Evolutionary conservation across 2,329 filamentous ascomycete genomes (phyloP).

Genomic region (Aspergillus viridinutans): DNA sequence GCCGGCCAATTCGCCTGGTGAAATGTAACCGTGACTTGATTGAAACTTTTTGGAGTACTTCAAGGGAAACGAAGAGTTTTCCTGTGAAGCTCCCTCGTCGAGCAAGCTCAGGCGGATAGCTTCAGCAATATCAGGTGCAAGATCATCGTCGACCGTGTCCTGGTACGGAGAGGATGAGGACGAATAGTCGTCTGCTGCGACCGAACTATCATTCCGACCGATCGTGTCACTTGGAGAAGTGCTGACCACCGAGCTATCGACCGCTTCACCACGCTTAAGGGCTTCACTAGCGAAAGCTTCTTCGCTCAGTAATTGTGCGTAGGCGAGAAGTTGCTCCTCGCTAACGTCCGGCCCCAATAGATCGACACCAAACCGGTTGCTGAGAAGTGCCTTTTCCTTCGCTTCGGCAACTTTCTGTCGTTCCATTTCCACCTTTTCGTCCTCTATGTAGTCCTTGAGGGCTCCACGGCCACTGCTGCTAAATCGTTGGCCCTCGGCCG

Average conservation of each 20-base stretch:
- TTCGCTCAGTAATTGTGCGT: constrained; percentile 59
- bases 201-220: constrained; percentile 28
- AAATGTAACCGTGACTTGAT: constrained; percentile 11
- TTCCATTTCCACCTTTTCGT: constrained; percentile 77
- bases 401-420: constrained; percentile 64
- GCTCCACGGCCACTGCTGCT: constrained; percentile 62
- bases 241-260: constrained; percentile 36
- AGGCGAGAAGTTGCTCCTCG: constrained; percentile 61
- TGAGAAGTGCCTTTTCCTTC: constrained; percentile 67
- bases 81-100: constrained; percentile 24
- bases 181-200: constrained; percentile 27
- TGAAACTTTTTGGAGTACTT: constrained; percentile 31
- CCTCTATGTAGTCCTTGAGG: constrained; percentile 75
- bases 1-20: constrained; percentile 15
- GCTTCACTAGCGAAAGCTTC: constrained; percentile 52
- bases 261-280: constrained; percentile 42
- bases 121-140: constrained; percentile 59
- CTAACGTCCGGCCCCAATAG: constrained; percentile 55
- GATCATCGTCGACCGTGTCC: constrained; percentile 43
- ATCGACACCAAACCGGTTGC: constrained; percentile 78
- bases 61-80: constrained; percentile 27
- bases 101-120: constrained; percentile 55
- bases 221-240: constrained; percentile 37
- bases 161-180: constrained; percentile 35
- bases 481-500: constrained; percentile 52